Evolutionary conservation across 176 grass and related monocot species (phyloP).

Genomic region (Triticum aestivum): DNA sequence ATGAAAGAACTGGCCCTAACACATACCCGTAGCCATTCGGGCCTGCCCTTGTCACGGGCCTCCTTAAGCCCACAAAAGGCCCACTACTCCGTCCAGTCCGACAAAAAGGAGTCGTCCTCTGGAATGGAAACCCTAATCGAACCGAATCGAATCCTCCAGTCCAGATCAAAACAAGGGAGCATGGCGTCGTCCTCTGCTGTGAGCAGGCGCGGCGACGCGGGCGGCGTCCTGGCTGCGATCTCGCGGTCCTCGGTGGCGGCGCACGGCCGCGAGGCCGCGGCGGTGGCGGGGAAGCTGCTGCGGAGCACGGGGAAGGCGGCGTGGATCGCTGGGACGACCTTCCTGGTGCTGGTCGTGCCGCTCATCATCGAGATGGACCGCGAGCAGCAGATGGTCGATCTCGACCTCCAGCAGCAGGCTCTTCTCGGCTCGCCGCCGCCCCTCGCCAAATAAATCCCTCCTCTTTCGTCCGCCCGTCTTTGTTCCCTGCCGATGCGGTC

Average conservation of each 20-base stretch:
- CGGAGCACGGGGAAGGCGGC: slow-evolving; percentile 81
- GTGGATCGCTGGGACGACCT: slow-evolving; percentile 90
- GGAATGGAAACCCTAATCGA: slow-evolving; percentile 42
- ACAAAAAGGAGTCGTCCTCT: not conserved
- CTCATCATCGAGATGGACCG: slow-evolving; percentile 93
- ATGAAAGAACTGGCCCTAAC: too few relatives aligned
- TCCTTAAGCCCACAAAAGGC: not conserved
- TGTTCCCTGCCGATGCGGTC: not conserved
- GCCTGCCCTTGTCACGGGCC: not conserved
- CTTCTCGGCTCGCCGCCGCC: slow-evolving; percentile 50
- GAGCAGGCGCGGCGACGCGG: slow-evolving; percentile 41
- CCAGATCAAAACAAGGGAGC: not conserved
- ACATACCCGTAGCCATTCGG: not conserved
- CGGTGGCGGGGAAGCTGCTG: slow-evolving; percentile 61
- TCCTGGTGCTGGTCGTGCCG: slow-evolving; percentile 74
- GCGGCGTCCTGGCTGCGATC: slow-evolving; percentile 56
- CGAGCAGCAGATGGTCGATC: slow-evolving; percentile 74
- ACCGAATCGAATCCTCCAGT: not conserved
- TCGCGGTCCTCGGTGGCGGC: slow-evolving; percentile 47
- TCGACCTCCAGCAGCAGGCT: slow-evolving; percentile 72
- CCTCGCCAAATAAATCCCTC: slow-evolving; percentile 36
- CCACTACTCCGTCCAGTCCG: not conserved
- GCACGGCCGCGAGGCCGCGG: slow-evolving; percentile 44
- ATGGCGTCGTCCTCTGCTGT: slow-evolving; percentile 42
- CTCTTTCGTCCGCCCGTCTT: not conserved